Percentiles rank a stretch among this genome's conserved stretches.
phyloP scores from a whole-genome alignment of 2,329 filamentous ascomycete species.

The Sclerotinia trifoliorum region DNA sequence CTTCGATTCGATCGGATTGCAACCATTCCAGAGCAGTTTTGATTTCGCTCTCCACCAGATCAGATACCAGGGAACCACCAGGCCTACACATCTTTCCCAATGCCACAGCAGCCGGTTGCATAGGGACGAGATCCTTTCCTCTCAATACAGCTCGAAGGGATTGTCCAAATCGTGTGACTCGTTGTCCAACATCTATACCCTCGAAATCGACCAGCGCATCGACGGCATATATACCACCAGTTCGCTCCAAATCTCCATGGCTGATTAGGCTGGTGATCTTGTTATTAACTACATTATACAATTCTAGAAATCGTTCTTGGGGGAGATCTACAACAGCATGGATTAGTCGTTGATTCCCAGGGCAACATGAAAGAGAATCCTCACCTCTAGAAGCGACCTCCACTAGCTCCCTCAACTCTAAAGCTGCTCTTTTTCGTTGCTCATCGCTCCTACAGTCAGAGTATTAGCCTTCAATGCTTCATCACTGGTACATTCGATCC shows the following conservation, averaged over 20 bases:
- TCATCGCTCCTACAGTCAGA: slow-evolving; percentile 37
- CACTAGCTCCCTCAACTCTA: slow-evolving; percentile 40
- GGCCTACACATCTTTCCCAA: slow-evolving; percentile 88
- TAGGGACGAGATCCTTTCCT: slow-evolving; percentile 86
- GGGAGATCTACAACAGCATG: slow-evolving; percentile 60
- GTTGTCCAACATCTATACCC: slow-evolving; percentile 86
- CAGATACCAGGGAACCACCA: slow-evolving; percentile 89
- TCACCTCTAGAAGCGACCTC: slow-evolving; percentile 40
- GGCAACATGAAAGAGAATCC: background rate
- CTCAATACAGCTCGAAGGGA: slow-evolving; percentile 85
- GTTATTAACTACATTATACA: slow-evolving; percentile 65
- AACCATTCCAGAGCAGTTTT: slow-evolving; percentile 96
- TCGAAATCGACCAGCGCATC: slow-evolving; percentile 95
- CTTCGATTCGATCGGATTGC: slow-evolving; percentile 91
- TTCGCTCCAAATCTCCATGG: slow-evolving; percentile 81
- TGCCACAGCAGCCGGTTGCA: slow-evolving; percentile 85
- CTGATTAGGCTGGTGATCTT: slow-evolving; percentile 73
- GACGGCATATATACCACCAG: slow-evolving; percentile 88
- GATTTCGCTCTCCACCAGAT: slow-evolving; percentile 94
- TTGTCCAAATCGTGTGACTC: slow-evolving; percentile 91
- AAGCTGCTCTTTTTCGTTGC: slow-evolving; percentile 38
- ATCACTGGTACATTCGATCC: slow-evolving; percentile 4
- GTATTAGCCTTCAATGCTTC: slow-evolving; percentile 5
- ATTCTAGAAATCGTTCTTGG: slow-evolving; percentile 72
- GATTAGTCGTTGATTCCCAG: slow-evolving; percentile 1